Evolutionary conservation across 257 asterid genomes (phyloP), one percentile per base, ranked within the genome.

Genomic region (Fraxinus excelsior): DNA sequence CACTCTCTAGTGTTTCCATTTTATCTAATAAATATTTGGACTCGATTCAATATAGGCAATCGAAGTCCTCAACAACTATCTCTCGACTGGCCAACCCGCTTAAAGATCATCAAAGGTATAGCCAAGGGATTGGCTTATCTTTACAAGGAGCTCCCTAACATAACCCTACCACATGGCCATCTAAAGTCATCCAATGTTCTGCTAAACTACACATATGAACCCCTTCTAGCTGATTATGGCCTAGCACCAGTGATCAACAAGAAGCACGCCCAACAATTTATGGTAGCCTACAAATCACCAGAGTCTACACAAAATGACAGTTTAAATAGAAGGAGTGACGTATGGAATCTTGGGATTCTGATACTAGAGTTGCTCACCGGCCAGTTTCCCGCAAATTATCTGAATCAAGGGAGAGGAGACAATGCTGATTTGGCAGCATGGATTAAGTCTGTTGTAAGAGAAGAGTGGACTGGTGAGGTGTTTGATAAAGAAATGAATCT

Each of bases 131-230:
- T 91, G 46, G 44, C 78, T 53, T 78, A 88, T 78, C 91, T 91
- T 0, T 78, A 86, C 85, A 70, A 79, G 23, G 83, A 85, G 31
- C 80, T 91, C 1, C 88, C 91, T 1, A 28, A 76, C 5, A 25
- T 86, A 6, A 25, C 85, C 19, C 85, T 90, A 0, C 97, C 96
- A 0, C 94, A 92, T 46, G 97, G 97, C 35, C 87, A 92, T 78
- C 87, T 92, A 19, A 92, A 92, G 73, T 92, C 97, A 3, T 89
- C 96, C 0, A 92, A 90, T 71, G 91, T 90, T 31, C 94, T 90
- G 1, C 68, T 92, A 0, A 81, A 82, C 81, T 0, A 73, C 53
- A 75, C 71, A 4, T 78, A 75, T 14, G 87, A 82, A 32, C 84
- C 94, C 10, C 49, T 90, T 5, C 76, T 92, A 4, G 78, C 88